phyloP scores from a whole-genome alignment of 1,284 basidiomycete genomes.

The Exobasidium cylindrosporum region DNA sequence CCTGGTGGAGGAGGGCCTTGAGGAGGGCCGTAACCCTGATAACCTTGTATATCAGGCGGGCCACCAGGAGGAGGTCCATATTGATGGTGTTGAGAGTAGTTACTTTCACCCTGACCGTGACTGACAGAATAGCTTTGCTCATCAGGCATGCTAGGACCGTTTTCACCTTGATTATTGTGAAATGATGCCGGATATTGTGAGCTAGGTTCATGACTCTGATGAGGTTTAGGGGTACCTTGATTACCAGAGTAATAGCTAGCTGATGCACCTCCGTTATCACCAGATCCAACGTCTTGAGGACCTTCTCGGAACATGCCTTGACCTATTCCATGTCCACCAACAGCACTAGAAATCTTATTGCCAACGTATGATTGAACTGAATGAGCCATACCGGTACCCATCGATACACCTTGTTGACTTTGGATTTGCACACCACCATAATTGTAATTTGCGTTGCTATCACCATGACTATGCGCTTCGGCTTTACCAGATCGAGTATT shows the following conservation, averaged over 20 bases:
- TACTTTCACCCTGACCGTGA: neutral
- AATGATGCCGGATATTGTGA: neutral
- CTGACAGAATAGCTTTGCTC: neutral
- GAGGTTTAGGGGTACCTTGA: neutral
- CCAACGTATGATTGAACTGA: constrained; percentile 26
- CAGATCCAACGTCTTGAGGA: constrained; percentile 1
- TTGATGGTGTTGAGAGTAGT: neutral
- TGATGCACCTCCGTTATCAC: neutral
- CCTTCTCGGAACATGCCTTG: constrained; percentile 9
- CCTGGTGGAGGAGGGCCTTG: constrained; percentile 11
- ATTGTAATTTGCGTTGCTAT: constrained; percentile 23
- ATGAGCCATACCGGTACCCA: constrained; percentile 31
- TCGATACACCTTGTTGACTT: constrained; percentile 14
- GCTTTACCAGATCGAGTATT: constrained; percentile 47
- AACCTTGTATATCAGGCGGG: constrained; percentile 20
- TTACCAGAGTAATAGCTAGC: neutral
- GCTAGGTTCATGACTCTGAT: neutral
- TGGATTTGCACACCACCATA: constrained; percentile 22
- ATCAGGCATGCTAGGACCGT: neutral
- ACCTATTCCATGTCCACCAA: neutral
- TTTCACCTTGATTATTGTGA: too few species aligned
- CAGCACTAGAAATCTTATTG: constrained; percentile 6
- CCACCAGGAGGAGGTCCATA: constrained; percentile 14
- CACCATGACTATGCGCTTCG: constrained; percentile 39
- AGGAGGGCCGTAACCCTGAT: constrained; percentile 19